Conservation (phyloP, 305 asterid species). For the Solanum chacoense region DNA sequence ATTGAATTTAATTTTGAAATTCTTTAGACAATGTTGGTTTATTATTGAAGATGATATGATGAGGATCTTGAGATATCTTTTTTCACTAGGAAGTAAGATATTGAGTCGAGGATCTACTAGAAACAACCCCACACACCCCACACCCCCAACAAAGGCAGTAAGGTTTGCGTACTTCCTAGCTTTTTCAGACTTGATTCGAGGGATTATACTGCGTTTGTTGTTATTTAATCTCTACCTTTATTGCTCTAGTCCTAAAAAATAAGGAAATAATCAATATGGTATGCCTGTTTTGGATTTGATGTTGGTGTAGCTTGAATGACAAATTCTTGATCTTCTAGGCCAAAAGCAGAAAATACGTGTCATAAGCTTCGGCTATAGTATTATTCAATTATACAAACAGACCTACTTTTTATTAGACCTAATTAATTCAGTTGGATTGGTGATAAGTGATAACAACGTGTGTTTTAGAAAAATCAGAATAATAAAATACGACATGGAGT, state of each 20-base stretch:
- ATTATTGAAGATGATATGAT: background rate
- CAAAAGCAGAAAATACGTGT: background rate
- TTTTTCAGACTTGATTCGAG: background rate
- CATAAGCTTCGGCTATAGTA: background rate
- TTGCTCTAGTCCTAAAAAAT: background rate
- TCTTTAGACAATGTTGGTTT: background rate
- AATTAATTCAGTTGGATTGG: background rate
- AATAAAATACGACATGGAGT: background rate
- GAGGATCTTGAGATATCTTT: background rate
- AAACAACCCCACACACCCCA: background rate
- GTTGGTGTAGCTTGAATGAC: background rate
- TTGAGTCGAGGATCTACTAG: background rate
- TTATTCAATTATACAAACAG: background rate
- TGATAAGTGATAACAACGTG: background rate
- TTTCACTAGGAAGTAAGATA: background rate
- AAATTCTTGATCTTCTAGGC: background rate
- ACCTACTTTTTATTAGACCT: background rate
- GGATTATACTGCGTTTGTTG: background rate
- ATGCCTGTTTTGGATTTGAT: background rate
- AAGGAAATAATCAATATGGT: background rate
- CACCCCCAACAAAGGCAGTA: background rate
- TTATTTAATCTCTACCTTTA: background rate
- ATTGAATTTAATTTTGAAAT: background rate
- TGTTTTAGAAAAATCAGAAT: background rate
- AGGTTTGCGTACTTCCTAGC: background rate